A percentile compares a stretch with the other conserved stretches of the same genome.
Evolutionary conservation across 1,284 basidiomycete species (phyloP).

Genomic region (Ustilago crameri): DNA sequence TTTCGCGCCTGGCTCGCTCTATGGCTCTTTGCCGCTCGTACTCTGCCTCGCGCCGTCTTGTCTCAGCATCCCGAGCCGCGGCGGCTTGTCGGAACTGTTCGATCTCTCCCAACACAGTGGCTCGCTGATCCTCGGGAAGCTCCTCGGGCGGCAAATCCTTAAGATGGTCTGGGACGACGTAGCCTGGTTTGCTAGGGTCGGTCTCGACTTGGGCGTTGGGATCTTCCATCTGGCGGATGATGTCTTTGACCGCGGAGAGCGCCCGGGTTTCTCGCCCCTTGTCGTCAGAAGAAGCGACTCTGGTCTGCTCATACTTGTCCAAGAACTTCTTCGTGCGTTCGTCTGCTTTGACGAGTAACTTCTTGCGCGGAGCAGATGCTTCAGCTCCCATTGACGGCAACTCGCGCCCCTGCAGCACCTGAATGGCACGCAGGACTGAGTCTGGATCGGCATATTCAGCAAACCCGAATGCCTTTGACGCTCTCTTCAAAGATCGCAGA

Average conservation of each 20-base stretch:
- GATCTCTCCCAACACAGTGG: conserved; percentile 91
- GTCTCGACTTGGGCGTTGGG: conserved; percentile 74
- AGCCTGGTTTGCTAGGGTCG: conserved; percentile 43
- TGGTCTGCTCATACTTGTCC: conserved; percentile 82
- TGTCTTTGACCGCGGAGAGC: conserved; percentile 72
- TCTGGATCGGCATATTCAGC: conserved; percentile 91
- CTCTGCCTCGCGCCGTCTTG: conserved; percentile 57
- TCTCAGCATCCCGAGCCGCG: conserved; percentile 63
- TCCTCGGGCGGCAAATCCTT: conserved; percentile 94
- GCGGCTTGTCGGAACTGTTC: conserved; percentile 75
- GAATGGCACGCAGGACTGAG: conserved; percentile 82
- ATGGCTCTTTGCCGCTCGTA: conserved; percentile 54
- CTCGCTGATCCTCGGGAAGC: conserved; percentile 92
- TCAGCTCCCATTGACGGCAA: conserved; percentile 70
- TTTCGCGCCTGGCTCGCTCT: conserved; percentile 33
- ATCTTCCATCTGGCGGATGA: conserved; percentile 65
- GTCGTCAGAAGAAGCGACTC: conserved; percentile 78
- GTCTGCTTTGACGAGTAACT: conserved; percentile 81
- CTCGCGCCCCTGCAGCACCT: conserved; percentile 83
- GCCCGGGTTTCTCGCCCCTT: conserved; percentile 68
- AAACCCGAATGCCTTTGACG: conserved; percentile 94
- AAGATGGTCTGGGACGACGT: conserved; percentile 88
- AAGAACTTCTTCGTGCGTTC: conserved; percentile 88
- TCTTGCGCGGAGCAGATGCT: conserved; percentile 72
- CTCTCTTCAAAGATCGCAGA: conserved; percentile 85